Conservation (phyloP, 768 basidiomycete genomes). For the Tephrocybe sp. region DNA sequence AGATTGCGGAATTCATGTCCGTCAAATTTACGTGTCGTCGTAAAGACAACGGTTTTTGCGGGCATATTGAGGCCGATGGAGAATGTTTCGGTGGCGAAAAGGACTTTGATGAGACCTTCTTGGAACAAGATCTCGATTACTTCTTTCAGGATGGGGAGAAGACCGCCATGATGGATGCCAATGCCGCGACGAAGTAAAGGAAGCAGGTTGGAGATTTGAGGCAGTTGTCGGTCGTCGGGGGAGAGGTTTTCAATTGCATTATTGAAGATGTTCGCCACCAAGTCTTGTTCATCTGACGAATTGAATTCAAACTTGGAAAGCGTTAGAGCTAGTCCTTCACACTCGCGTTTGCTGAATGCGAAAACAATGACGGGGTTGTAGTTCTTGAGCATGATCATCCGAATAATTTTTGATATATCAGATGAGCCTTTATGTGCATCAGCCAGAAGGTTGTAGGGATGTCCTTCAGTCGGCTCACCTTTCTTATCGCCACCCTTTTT, state of each 20-base stretch:
- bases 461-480: slow-evolving; percentile 46
- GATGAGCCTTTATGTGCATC: slow-evolving; percentile 59
- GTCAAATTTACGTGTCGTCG: slow-evolving; percentile 92
- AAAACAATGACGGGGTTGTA: slow-evolving; percentile 99
- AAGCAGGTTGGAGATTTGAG: slow-evolving; percentile 90
- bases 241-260: slow-evolving; percentile 92
- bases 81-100: slow-evolving; percentile 99
- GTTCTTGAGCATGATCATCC: slow-evolving; percentile 97
- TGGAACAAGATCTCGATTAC: slow-evolving; percentile 99
- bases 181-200: slow-evolving; percentile 94
- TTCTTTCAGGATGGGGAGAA: slow-evolving; percentile 96
- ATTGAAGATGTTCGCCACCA: slow-evolving; percentile 85
- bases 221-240: slow-evolving; percentile 82
- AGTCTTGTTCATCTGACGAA: slow-evolving; percentile 85
- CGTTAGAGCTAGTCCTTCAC: slow-evolving; percentile 87
- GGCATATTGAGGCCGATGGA: slow-evolving; percentile 99
- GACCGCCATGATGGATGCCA: slow-evolving; percentile 97
- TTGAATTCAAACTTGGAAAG: slow-evolving; percentile 98
- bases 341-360: slow-evolving; percentile 97
- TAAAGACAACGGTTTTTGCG: slow-evolving; percentile 99
- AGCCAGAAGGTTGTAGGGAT: background rate
- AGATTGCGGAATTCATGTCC: slow-evolving; percentile 92
- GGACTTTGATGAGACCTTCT: slow-evolving; percentile 95
- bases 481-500: slow-evolving; percentile 94
- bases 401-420: slow-evolving; percentile 96